Percentiles rank a stretch among this genome's conserved stretches.
Evolutionary conservation across 257 asterid species (phyloP).

Genomic region (Fraxinus pennsylvanica): DNA sequence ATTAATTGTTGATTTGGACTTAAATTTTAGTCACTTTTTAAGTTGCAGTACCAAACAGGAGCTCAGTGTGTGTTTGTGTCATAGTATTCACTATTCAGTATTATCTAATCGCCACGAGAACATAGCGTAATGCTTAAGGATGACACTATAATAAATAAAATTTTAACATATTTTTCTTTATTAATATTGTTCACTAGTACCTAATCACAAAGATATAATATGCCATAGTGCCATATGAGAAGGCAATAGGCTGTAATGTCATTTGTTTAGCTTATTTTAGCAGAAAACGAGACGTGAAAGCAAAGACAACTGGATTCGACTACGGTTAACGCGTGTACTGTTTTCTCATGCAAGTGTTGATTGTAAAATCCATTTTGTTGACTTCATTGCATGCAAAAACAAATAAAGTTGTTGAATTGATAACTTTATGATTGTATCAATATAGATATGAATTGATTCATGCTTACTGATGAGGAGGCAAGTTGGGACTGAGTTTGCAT

Average conservation of each 20-base stretch:
- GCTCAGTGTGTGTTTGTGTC: no score
- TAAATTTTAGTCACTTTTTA: no score
- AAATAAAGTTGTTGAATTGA: slow-evolving; percentile 47
- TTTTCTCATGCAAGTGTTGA: slow-evolving; percentile 21
- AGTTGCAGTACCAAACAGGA: no score
- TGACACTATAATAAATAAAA: not conserved
- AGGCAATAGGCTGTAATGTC: slow-evolving; percentile 45
- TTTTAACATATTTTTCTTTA: not conserved
- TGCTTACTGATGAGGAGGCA: slow-evolving; percentile 28
- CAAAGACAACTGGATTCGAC: slow-evolving; percentile 39
- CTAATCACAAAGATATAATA: not conserved
- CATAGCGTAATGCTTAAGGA: no score
- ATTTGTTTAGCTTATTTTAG: slow-evolving; percentile 26
- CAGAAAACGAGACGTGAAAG: slow-evolving; percentile 25
- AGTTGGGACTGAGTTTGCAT: slow-evolving; percentile 28
- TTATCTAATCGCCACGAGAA: no score
- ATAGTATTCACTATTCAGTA: no score
- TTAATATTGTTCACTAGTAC: not conserved
- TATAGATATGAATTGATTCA: not conserved
- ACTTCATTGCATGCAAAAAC: slow-evolving; percentile 55
- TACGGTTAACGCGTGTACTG: slow-evolving; percentile 11
- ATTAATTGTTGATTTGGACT: no score
- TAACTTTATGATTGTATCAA: slow-evolving; percentile 13
- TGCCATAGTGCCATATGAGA: slow-evolving; percentile 37
- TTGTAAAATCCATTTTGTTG: slow-evolving; percentile 36